A percentile compares a stretch with the other conserved stretches of the same genome.
Evolutionary conservation across 1,284 basidiomycete genomes (phyloP).

Genomic region (Termitomyces sp.): DNA sequence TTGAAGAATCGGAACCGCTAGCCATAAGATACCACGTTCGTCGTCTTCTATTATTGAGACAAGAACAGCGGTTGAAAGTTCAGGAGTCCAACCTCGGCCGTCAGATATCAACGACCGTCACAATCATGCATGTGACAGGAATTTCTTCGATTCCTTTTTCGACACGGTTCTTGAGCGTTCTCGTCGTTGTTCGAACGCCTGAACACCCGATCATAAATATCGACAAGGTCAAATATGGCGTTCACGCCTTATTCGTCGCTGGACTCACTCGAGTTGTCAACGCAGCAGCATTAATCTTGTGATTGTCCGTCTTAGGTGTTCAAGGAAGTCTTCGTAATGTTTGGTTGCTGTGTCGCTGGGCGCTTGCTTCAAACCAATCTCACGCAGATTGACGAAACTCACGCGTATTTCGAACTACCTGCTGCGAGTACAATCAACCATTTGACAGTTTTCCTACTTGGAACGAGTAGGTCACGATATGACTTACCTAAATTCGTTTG

Average conservation of each 20-base stretch:
- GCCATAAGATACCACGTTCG: too few relatives aligned
- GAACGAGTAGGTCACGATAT: conserved; percentile 49
- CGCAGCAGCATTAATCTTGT: neutral
- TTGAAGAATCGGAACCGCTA: too few relatives aligned
- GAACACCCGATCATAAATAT: neutral
- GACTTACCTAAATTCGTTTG: neutral
- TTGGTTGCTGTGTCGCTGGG: conserved; percentile 75
- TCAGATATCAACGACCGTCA: too few relatives aligned
- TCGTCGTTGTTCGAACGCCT: neutral
- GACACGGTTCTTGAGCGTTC: neutral
- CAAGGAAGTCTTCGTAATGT: conserved; percentile 38
- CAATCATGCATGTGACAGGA: neutral
- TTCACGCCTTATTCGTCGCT: neutral
- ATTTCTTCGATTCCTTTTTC: neutral
- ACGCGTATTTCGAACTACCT: conserved; percentile 78
- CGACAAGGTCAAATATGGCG: conserved; percentile 11
- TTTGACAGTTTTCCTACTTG: conserved; percentile 83
- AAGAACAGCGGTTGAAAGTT: too few relatives aligned
- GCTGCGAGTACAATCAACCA: conserved; percentile 82
- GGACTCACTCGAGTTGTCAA: conserved; percentile 6
- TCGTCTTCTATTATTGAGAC: too few relatives aligned
- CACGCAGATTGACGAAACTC: conserved; percentile 77
- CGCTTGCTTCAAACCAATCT: conserved; percentile 71
- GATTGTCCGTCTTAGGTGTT: neutral
- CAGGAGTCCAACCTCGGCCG: too few relatives aligned